These are phyloP conservation scores for Inga laurina DNA, from an alignment of 306 rosid genomes.

Conservation along the genomic window DNA sequence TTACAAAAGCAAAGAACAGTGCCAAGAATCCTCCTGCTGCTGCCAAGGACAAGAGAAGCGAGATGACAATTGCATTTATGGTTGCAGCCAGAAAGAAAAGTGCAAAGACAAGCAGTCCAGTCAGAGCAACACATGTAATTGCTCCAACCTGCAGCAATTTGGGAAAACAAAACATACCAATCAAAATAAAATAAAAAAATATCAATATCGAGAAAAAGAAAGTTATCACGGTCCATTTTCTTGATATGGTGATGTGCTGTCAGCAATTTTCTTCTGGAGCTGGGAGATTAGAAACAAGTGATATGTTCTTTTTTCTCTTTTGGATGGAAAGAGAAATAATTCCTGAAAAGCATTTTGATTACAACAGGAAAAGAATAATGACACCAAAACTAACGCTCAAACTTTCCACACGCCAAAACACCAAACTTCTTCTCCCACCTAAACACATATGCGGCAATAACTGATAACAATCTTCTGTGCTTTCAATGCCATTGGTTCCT, in stretches of 20 bases:
- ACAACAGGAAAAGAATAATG: not conserved
- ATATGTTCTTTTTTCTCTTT: not conserved
- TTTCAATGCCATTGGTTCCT: conserved; percentile 1
- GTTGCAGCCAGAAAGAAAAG: conserved; percentile 90
- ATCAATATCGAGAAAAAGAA: not conserved
- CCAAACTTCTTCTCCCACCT: not conserved
- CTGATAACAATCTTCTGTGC: conserved; percentile 2
- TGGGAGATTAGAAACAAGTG: not conserved
- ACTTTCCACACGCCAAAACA: not conserved
- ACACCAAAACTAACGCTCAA: conserved; percentile 2
- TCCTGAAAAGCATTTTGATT: not conserved
- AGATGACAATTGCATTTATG: conserved; percentile 67
- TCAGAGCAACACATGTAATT: conserved; percentile 56
- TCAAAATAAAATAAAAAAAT: not conserved
- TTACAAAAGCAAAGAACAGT: conserved; percentile 67
- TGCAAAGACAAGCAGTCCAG: conserved; percentile 81
- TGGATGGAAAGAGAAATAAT: not conserved
- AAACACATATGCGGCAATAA: not conserved
- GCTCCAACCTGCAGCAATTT: conserved; percentile 72
- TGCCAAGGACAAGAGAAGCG: conserved; percentile 76
- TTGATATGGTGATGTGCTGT: conserved; percentile 8
- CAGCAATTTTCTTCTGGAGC: not conserved
- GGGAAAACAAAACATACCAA: conserved; percentile 7
- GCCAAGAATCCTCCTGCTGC: conserved; percentile 98
- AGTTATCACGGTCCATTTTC: not conserved